Evolutionary conservation across 192 early-diverging fungal genomes (phyloP).

Genomic region (Podila epicladia): DNA sequence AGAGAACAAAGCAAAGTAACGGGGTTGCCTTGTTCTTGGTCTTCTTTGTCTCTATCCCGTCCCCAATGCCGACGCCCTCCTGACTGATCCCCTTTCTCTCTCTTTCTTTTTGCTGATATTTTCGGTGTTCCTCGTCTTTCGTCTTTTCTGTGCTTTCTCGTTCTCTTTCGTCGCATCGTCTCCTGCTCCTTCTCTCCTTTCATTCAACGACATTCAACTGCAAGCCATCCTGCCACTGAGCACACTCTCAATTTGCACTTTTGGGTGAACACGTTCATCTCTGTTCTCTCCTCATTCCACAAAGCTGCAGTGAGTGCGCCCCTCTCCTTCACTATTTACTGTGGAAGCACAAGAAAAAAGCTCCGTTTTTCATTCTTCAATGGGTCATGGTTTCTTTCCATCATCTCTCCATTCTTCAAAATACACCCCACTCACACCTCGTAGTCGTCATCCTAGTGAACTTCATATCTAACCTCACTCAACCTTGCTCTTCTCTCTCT

Average conservation of each 20-base stretch:
- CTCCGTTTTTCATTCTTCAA: background rate
- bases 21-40: background rate
- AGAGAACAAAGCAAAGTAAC: background rate
- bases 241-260: background rate
- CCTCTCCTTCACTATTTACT: too few species aligned
- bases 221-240: background rate
- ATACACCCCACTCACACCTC: background rate
- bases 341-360: background rate
- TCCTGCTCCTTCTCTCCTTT: conserved; percentile 1
- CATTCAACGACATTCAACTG: background rate
- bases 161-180: background rate
- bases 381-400: background rate
- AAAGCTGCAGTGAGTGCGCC: too few species aligned
- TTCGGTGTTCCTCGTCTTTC: background rate
- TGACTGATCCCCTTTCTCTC: background rate
- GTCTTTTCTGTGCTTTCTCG: background rate
- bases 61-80: background rate
- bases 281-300: too few species aligned
- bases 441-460: too few species aligned
- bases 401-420: background rate
- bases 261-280: background rate
- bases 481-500: too few species aligned
- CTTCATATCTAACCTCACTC: too few species aligned
- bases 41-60: background rate
- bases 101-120: background rate